Base-by-base conservation (phyloP, 345 rosid genomes). In the Eutrema yunnanense region DNA sequence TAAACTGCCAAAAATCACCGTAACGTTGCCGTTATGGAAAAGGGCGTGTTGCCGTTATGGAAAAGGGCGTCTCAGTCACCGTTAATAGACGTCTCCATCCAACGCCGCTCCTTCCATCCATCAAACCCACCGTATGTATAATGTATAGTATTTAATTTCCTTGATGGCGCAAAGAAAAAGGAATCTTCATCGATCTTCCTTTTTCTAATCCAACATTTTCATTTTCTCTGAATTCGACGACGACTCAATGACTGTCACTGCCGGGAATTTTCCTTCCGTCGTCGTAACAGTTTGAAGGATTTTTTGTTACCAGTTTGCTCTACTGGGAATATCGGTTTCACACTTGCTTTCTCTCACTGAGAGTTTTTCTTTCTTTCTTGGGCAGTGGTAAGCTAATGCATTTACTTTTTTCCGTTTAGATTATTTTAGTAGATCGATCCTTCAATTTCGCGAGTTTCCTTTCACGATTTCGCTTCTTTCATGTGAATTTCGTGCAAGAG, bases 351-450 rank as follows among this genome's bases (percentile, higher is more conserved):
- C 29, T 29, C 11, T 34, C 66, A 70, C 38, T 29, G 14, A 27
- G 48, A 40, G 43, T 10, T 32, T 43, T 9, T 53, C n/a, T 8
- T 38, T 38, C 22, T 19, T 19, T 19, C 22, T 6, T 43, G 13
- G n/a, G 47, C 6, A 55, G 68, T 67, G 78, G 78, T 51, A 60
- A 74, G 69, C 56, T 74, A 42, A 60, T 59, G 68, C 78, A 59
- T 67, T 67, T 5, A 5, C 2, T 27, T 22, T 8, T 6, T 41
- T 9, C 7, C 6, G 9, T 6, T 66, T 54, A 10, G 73, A 48
- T 8, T 16, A 16, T 16, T 16, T 16, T 1, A 47, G 27, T 58
- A 66, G 78, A 74, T 74, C 68, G 62, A 36, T 51, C 46, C 22
- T 65, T 73, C 60, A 12, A 16, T 57, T 73, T 69, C 7, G 59